A percentile compares a stretch with the other conserved stretches of the same genome.
phyloP scores from a whole-genome alignment of 1,284 basidiomycete genomes.

The Apiotrichum veenhuisii region DNA sequence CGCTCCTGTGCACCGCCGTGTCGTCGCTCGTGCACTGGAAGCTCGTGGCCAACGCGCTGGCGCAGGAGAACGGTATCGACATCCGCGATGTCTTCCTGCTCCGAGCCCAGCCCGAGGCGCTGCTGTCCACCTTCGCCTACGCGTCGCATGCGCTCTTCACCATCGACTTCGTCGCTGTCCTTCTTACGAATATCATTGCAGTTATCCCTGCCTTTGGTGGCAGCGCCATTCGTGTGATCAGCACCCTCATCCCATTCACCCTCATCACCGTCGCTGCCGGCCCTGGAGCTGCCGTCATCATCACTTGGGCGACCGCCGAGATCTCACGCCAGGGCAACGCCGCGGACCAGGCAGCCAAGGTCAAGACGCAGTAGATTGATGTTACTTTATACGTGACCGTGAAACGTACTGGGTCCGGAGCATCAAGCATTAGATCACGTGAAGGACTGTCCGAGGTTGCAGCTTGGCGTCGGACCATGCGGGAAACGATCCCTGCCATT shows the following conservation, averaged over 20 bases:
- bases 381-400: no score
- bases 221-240: background rate
- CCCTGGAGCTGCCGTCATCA: conserved; percentile 12
- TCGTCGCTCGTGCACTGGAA: conserved; percentile 4
- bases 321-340: background rate
- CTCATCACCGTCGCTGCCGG: conserved; percentile 4
- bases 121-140: background rate
- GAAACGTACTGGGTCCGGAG: no score
- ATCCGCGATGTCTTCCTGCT: conserved; percentile 10
- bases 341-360: background rate
- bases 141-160: conserved; percentile 11
- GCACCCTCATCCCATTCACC: background rate
- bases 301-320: conserved; percentile 13
- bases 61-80: background rate
- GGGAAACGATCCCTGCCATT: no score
- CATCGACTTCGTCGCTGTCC: conserved; percentile 6
- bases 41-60: background rate
- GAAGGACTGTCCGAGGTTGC: no score
- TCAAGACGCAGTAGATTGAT: background rate
- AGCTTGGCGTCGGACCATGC: no score
- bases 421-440: no score
- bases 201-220: background rate
- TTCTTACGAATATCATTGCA: background rate
- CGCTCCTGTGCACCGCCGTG: background rate
- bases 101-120: background rate